A percentile compares a stretch with the other conserved stretches of the same genome.
Conservation (phyloP, 176 grass and related monocot genomes). For the Hsuehochloa calcarea region DNA sequence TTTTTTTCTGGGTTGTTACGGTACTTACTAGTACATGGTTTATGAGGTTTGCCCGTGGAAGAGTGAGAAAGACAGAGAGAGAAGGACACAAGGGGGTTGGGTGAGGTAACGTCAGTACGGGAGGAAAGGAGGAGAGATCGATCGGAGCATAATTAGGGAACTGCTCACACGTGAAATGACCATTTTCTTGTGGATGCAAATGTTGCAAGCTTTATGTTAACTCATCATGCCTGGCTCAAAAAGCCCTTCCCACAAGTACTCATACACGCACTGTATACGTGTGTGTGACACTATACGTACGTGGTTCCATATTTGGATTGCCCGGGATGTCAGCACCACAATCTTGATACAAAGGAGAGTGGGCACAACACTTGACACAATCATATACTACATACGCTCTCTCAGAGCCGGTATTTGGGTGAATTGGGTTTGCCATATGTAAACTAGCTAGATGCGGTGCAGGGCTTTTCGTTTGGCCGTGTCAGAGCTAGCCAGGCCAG, state of each 20-base stretch:
- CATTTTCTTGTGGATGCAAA: slow-evolving; percentile 36
- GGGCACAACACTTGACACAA: background rate
- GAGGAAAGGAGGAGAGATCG: background rate
- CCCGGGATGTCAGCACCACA: background rate
- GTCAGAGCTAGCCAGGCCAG: slow-evolving; percentile 6
- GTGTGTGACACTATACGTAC: background rate
- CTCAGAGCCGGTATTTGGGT: too few relatives aligned
- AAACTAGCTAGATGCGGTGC: slow-evolving; percentile 11
- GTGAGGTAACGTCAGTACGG: background rate
- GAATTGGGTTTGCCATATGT: too few relatives aligned
- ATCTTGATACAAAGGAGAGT: background rate
- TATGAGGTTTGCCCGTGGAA: slow-evolving; percentile 37
- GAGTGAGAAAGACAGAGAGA: slow-evolving; percentile 8
- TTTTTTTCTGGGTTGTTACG: slow-evolving; percentile 30
- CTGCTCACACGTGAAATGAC: slow-evolving; percentile 54
- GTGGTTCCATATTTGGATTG: background rate
- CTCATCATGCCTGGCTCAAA: background rate
- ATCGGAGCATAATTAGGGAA: slow-evolving; percentile 4
- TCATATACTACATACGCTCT: too few relatives aligned
- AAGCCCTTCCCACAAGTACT: background rate
- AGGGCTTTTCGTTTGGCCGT: slow-evolving; percentile 27
- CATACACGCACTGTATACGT: background rate
- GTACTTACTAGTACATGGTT: slow-evolving; percentile 28
- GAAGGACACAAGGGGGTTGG: background rate
- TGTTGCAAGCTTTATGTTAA: background rate